Evolutionary conservation across 768 basidiomycete genomes (phyloP), one percentile per base, ranked within the genome.

Genomic region (Hericium erinaceus): DNA sequence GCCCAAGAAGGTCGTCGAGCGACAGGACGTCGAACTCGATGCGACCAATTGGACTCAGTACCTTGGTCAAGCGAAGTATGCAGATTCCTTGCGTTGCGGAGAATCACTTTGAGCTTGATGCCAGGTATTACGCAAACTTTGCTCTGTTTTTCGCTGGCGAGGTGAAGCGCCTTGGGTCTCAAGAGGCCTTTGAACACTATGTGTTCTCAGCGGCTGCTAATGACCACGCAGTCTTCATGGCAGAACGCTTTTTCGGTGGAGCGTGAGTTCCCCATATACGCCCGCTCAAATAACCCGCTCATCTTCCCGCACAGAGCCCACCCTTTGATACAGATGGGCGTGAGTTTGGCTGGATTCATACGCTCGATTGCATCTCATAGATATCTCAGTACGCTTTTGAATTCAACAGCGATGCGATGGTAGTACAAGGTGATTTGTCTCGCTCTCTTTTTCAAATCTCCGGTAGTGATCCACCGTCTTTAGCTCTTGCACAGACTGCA

Each of bases 241-340:
- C 72, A 4, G 54, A 68, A 50, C 64, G 74, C 24, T 71, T 75
- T 51, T 59, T 72, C 28, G 64, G 64, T 39, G 73, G 73, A 51
- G 64, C 67, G 74, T 74, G 55, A 63, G 73, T 72, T 39, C 41
- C 16, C 10, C 28, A 6, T 49, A 16, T 22, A 2, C 9, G 24
- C 16, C 44, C 16, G 16, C n/a, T 46, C 16, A n/a, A n/a, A 6
- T 46, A 9, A n/a, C 44, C 13, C 13, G 44, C 44, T 46, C 8
- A 46, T 46, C n/a, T 46, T n/a, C 12, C 44, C 44, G 6, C 22
- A 11, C 58, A 84, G 81, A 4, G 57, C 78, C 12, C 83, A 85
- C 67, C 80, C 81, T 0, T 66, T 81, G 51, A 85, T 85, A 51
- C 77, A 79, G 61, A 68, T 75, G n/a, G 83, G 82, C 44, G 81